Evolutionary conservation across 2,329 filamentous ascomycete species (phyloP).

Genomic region (Monilinia aucupariae): DNA sequence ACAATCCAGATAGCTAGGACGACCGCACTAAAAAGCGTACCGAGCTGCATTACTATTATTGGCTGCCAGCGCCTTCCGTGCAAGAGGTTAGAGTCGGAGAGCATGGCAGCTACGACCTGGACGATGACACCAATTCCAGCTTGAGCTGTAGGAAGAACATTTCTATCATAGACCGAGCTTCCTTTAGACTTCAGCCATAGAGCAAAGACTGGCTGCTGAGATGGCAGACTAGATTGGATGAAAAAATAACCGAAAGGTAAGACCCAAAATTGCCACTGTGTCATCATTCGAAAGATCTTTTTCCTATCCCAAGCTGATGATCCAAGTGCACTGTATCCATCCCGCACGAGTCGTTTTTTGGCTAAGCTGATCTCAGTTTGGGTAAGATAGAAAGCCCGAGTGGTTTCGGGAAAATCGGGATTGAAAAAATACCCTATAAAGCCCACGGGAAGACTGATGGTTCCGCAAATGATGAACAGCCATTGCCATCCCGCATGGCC

Average conservation of each 20-base stretch:
- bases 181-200: slow-evolving; percentile 25
- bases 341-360: slow-evolving; percentile 19
- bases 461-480: slow-evolving; percentile 46
- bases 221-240: slow-evolving; percentile 23
- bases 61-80: slow-evolving; percentile 28
- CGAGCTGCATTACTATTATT: slow-evolving; percentile 26
- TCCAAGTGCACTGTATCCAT: slow-evolving; percentile 27
- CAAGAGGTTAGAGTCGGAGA: slow-evolving; percentile 27
- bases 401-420: slow-evolving; percentile 40
- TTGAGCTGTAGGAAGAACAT: slow-evolving; percentile 27
- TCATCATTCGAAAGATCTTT: slow-evolving; percentile 28
- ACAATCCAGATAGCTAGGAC: slow-evolving; percentile 24
- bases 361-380: slow-evolving; percentile 20
- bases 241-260: slow-evolving; percentile 29
- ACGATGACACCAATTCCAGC: slow-evolving; percentile 22
- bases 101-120: slow-evolving; percentile 26
- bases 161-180: slow-evolving; percentile 23
- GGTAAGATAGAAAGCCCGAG: slow-evolving; percentile 38
- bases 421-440: slow-evolving; percentile 46
- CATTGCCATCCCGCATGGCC: slow-evolving; percentile 42
- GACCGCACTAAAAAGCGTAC: slow-evolving; percentile 30
- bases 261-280: slow-evolving; percentile 30
- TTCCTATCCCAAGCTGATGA: slow-evolving; percentile 24
- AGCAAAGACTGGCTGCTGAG: slow-evolving; percentile 24
- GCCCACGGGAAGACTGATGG: slow-evolving; percentile 50